These are phyloP conservation scores for Trifolium subterraneum DNA, from an alignment of 306 rosid genomes.

Conservation along the genomic window DNA sequence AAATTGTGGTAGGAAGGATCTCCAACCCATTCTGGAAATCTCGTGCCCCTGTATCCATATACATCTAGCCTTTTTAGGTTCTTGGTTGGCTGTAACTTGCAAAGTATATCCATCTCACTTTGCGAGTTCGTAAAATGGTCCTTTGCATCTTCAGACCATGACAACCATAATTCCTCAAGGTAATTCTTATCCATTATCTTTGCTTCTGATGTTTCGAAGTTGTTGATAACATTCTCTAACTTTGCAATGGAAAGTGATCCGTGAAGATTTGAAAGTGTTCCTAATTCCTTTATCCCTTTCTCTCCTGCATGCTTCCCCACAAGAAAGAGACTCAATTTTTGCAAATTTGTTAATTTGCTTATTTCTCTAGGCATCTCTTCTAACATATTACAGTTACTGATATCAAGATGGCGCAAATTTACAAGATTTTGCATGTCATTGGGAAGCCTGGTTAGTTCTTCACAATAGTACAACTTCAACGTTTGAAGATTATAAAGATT, in stretches of 20 bases:
- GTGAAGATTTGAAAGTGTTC: conserved; percentile 14
- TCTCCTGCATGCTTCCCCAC: background rate
- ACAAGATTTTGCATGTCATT: conserved; percentile 7
- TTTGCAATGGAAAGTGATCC: background rate
- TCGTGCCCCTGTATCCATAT: background rate
- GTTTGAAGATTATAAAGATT: conserved; percentile 4
- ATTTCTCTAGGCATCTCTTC: conserved; percentile 15
- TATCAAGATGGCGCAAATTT: background rate
- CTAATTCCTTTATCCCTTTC: background rate
- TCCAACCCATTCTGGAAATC: conserved; percentile 13
- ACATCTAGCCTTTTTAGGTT: background rate
- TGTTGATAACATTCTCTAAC: conserved; percentile 3
- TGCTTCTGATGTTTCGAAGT: background rate
- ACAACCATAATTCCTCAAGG: background rate
- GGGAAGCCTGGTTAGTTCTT: background rate
- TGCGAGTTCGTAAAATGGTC: background rate
- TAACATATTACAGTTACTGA: rapidly evolving
- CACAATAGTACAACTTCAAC: rapidly evolving
- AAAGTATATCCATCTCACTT: conserved; percentile 6
- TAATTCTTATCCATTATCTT: background rate
- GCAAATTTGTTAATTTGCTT: background rate
- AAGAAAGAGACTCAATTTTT: background rate
- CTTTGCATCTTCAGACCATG: background rate
- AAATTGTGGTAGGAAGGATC: background rate
- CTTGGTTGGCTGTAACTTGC: background rate